Percentiles rank a stretch among this genome's conserved stretches.
These are phyloP conservation scores for Rhinocladiella mackenziei DNA, from an alignment of 2,329 filamentous ascomycete genomes.

Conservation along the genomic window DNA sequence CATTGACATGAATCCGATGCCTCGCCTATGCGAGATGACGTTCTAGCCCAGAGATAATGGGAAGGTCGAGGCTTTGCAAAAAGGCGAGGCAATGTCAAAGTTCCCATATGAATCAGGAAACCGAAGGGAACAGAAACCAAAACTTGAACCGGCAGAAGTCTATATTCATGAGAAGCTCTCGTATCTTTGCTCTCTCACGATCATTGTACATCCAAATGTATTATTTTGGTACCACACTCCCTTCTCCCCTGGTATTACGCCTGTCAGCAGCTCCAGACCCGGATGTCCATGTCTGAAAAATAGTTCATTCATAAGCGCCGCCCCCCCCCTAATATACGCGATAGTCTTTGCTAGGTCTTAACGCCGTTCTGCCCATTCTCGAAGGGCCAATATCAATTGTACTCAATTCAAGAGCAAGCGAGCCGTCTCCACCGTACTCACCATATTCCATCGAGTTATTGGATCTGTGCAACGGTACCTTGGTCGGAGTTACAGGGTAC, in stretches of 20 bases:
- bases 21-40: constrained; percentile 39
- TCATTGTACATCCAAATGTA: background rate
- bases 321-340: constrained; percentile 15
- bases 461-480: constrained; percentile 6
- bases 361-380: constrained; percentile 20
- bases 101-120: constrained; percentile 41
- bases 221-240: background rate
- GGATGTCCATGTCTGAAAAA: background rate
- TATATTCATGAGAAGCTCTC: constrained; percentile 5
- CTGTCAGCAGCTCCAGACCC: background rate
- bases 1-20: constrained; percentile 49
- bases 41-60: constrained; percentile 42
- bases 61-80: constrained; percentile 49
- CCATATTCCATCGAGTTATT: constrained; percentile 3
- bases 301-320: background rate
- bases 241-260: background rate
- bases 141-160: background rate
- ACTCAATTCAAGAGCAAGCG: constrained; percentile 56
- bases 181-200: background rate
- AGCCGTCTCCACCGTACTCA: constrained; percentile 35
- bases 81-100: constrained; percentile 44
- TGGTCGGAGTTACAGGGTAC: constrained; percentile 29
- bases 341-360: constrained; percentile 21
- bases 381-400: constrained; percentile 46
- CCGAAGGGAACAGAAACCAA: background rate